phyloP scores from a whole-genome alignment of 495 filamentous ascomycete genomes.

The Neurospora sp. region DNA sequence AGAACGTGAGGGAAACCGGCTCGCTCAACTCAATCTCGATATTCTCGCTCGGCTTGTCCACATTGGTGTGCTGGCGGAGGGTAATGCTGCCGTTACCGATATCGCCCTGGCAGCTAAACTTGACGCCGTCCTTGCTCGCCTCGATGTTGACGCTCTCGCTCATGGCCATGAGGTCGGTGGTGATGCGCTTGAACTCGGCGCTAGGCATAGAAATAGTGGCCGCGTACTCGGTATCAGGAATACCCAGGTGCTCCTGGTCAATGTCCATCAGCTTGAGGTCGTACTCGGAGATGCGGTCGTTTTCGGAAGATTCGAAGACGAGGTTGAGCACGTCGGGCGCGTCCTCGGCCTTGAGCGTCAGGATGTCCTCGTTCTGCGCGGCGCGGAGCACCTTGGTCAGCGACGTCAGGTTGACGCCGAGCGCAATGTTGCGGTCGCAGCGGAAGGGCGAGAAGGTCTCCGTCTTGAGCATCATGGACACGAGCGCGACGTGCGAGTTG shows the following conservation, averaged over 20 bases:
- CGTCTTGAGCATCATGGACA: conserved; percentile 95
- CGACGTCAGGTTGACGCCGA: conserved; percentile 92
- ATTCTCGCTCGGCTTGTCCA: conserved; percentile 81
- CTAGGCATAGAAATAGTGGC: conserved; percentile 85
- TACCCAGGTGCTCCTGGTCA: conserved; percentile 97
- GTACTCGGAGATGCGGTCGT: conserved; percentile 90
- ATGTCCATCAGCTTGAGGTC: conserved; percentile 99
- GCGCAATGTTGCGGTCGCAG: conserved; percentile 96
- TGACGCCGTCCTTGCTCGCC: conserved; percentile 92
- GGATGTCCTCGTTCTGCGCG: conserved; percentile 87
- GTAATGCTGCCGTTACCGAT: conserved; percentile 93
- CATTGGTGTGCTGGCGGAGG: conserved; percentile 76
- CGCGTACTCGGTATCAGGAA: conserved; percentile 95
- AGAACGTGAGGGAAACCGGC: conserved; percentile 93
- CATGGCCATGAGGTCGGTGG: conserved; percentile 77
- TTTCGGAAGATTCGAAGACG: conserved; percentile 82
- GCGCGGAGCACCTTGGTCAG: conserved; percentile 95
- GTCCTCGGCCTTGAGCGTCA: conserved; percentile 96
- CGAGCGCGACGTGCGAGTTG: conserved; percentile 97
- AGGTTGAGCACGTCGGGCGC: conserved; percentile 91
- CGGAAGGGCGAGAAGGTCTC: conserved; percentile 95
- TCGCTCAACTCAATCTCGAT: conserved; percentile 85
- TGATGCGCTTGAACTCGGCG: conserved; percentile 91
- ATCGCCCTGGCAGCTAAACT: conserved; percentile 88
- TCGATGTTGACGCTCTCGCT: conserved; percentile 94